A percentile compares a stretch with the other conserved stretches of the same genome.
Conservation (phyloP, 2,329 filamentous ascomycete genomes). For the Didymella segeticola region DNA sequence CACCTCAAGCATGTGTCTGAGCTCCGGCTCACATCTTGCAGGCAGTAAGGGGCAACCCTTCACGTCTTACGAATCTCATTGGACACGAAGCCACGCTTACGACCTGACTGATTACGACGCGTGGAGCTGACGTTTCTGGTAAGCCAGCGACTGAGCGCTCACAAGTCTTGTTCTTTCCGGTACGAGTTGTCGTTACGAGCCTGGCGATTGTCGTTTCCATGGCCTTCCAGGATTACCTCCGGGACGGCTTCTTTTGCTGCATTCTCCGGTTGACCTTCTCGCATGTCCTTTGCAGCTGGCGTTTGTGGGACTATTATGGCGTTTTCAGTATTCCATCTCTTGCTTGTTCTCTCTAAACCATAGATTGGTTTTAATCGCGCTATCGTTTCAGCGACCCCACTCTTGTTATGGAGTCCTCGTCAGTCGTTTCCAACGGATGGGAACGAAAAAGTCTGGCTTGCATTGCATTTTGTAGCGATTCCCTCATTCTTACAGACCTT, state of each 20-base stretch:
- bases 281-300: slow-evolving; percentile 40
- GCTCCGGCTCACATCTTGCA: slow-evolving; percentile 15
- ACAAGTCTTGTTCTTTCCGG: slow-evolving; percentile 40
- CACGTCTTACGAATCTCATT: slow-evolving; percentile 45
- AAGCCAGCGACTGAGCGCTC: slow-evolving; percentile 39
- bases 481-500: slow-evolving; percentile 30
- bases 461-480: slow-evolving; percentile 42
- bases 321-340: slow-evolving; percentile 28
- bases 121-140: slow-evolving; percentile 44
- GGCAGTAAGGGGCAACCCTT: slow-evolving; percentile 8
- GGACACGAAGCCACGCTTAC: slow-evolving; percentile 45
- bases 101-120: slow-evolving; percentile 40
- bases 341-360: slow-evolving; percentile 31
- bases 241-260: slow-evolving; percentile 40
- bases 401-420: slow-evolving; percentile 35
- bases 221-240: slow-evolving; percentile 37
- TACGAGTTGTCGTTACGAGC: slow-evolving; percentile 38
- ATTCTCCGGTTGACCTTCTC: slow-evolving; percentile 43
- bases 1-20: slow-evolving; percentile 52
- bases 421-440: slow-evolving; percentile 29
- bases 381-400: slow-evolving; percentile 35
- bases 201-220: slow-evolving; percentile 29
- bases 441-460: slow-evolving; percentile 41
- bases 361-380: slow-evolving; percentile 44
- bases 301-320: slow-evolving; percentile 30